phyloP scores from a whole-genome alignment of 352 stramenopile species.

The Lagenidium giganteum region DNA sequence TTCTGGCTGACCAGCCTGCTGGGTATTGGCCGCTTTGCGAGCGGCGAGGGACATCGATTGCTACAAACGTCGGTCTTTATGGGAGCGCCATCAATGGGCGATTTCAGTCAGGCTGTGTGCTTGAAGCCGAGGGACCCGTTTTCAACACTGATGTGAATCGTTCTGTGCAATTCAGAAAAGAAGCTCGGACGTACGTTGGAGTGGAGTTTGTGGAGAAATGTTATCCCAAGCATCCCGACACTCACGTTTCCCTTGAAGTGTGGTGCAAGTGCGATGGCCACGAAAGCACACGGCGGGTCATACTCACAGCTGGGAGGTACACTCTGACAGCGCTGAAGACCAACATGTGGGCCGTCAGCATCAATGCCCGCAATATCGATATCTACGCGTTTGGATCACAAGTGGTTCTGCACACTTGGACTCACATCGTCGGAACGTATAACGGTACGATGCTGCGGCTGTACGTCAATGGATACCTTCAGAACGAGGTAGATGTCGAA shows the following conservation, averaged over 20 bases:
- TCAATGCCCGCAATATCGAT: slow-evolving; percentile 79
- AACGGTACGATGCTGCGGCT: slow-evolving; percentile 82
- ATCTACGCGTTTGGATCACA: slow-evolving; percentile 48
- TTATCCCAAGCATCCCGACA: slow-evolving; percentile 31
- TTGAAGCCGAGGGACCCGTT: slow-evolving; percentile 76
- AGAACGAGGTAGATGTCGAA: slow-evolving; percentile 70
- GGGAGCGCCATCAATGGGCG: slow-evolving; percentile 38
- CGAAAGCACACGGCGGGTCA: slow-evolving; percentile 58
- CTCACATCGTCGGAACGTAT: slow-evolving; percentile 83
- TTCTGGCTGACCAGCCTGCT: slow-evolving; percentile 54
- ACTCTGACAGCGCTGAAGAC: slow-evolving; percentile 60
- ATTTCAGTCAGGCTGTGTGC: slow-evolving; percentile 52
- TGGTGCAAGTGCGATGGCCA: slow-evolving; percentile 75
- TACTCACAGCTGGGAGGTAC: slow-evolving; percentile 74
- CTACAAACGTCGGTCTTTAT: slow-evolving; percentile 64
- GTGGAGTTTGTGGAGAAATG: slow-evolving; percentile 35
- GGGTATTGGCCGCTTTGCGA: slow-evolving; percentile 89
- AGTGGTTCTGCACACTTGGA: slow-evolving; percentile 72
- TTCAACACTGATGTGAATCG: slow-evolving; percentile 81
- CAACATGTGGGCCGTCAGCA: slow-evolving; percentile 75
- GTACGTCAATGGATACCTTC: slow-evolving; percentile 72
- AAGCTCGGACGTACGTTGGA: slow-evolving; percentile 43
- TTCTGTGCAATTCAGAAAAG: slow-evolving; percentile 50
- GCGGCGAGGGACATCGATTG: slow-evolving; percentile 55
- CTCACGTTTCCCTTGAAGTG: slow-evolving; percentile 62